Base-by-base conservation (phyloP, 2,329 filamentous ascomycete species). In the Thermothelomyces thermophilus region DNA sequence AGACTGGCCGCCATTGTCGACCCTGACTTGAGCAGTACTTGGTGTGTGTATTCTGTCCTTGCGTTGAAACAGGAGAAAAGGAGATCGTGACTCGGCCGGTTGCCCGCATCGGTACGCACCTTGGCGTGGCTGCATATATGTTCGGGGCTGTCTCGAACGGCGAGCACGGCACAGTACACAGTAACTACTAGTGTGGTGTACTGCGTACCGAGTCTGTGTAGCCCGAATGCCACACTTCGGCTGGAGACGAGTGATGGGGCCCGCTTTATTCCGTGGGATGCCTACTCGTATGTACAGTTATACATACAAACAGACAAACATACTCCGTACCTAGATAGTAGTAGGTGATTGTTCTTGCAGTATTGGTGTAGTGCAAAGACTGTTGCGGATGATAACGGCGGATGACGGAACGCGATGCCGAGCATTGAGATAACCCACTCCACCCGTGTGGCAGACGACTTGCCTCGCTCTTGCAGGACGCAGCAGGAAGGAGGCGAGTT, bases 71-170 rank as follows among this genome's bases (percentile, higher is more conserved):
- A 9, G 20, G 19, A 7, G 5, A 46, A n/a, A 16, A 20, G 28
- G 44, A 26, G 14, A 39, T 24, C 30, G 20, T 42, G 35, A 30
- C 14, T 41, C 37, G 33, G n/a, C 37, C 39, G 49, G 7, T n/a
- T 51, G 50, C 40, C 40, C 41, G 50, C 50, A 40, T 40, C 50
- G 26, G 44, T n/a, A n/a, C n/a, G n/a, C 40, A 35, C 20, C 24
- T 41, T 30, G 34, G 44, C 34, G 19, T 24, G 19, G 40, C 40
- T 48, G 44, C 50, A 48, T 46, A n/a, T 42, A 39, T 35, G 24
- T 30, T 46, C 40, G 50, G 34, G 7, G 34, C 9, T 39, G 50
- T 35, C 45, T 43, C 44, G 44, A 39, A 39, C 33, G 39, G 30
- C 24, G 42, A 33, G 20, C 36, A 46, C 30, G 6, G 19, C 20